Percentiles rank a stretch among this genome's conserved stretches.
phyloP scores from a whole-genome alignment of 108 stramenopile species.

The Fistulifera pelliculosa region DNA sequence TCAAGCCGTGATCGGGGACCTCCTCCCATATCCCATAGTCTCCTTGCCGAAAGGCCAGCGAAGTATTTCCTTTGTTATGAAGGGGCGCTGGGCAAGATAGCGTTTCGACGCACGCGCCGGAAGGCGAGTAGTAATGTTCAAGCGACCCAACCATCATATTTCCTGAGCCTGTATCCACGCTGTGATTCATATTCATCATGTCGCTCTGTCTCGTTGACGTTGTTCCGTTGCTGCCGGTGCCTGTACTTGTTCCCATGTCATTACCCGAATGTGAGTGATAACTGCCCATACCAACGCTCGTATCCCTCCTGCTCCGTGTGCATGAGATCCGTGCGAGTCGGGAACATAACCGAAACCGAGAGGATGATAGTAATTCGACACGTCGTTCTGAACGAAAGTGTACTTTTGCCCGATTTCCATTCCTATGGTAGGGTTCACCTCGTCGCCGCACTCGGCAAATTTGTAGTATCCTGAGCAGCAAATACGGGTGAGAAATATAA shows the following conservation, averaged over 20 bases:
- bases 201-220: conserved; percentile 6
- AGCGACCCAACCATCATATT: neutral
- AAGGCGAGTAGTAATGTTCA: conserved; percentile 1
- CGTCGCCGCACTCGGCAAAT: conserved; percentile 70
- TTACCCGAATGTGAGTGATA: no score
- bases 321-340: conserved; percentile 68
- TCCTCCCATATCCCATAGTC: conserved; percentile 27
- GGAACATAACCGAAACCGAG: conserved; percentile 85
- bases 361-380: conserved; percentile 46
- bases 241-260: no score
- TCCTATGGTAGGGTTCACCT: conserved; percentile 64
- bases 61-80: conserved; percentile 54
- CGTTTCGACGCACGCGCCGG: conserved; percentile 18
- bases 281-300: no score
- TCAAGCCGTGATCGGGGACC: conserved; percentile 65
- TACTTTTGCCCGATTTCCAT: conserved; percentile 68
- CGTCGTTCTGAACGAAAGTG: conserved; percentile 51
- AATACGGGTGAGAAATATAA: neutral
- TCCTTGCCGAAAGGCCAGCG: conserved; percentile 18
- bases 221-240: conserved; percentile 15
- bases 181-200: no score
- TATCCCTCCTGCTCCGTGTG: conserved; percentile 18
- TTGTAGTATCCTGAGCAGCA: conserved; percentile 52
- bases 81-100: conserved; percentile 66
- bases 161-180: neutral